phyloP scores from a whole-genome alignment of 2,329 filamentous ascomycete species.

The Trichoderma koningii region DNA sequence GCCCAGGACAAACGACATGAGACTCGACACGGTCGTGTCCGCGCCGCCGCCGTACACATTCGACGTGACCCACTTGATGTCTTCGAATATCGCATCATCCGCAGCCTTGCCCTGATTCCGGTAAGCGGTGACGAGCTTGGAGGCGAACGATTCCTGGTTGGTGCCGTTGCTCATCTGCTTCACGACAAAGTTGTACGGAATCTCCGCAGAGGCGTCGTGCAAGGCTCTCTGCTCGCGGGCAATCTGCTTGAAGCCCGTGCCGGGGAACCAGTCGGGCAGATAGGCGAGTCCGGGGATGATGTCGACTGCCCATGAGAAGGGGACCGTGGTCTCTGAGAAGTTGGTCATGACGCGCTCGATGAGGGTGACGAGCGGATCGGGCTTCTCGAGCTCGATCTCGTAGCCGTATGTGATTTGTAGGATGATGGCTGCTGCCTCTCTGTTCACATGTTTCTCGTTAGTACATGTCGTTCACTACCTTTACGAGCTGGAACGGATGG shows the following conservation, averaged over 20 bases:
- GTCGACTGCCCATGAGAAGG: constrained; percentile 2
- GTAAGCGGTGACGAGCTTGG: neutral
- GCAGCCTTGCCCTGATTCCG: neutral
- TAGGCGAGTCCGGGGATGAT: neutral
- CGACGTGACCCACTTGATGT: neutral
- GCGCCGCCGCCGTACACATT: neutral
- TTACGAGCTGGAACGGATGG: neutral
- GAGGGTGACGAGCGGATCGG: constrained; percentile 1
- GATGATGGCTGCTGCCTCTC: neutral
- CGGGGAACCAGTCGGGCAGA: constrained; percentile 16
- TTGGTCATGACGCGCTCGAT: neutral
- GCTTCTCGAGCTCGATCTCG: neutral
- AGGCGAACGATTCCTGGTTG: neutral
- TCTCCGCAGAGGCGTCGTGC: neutral
- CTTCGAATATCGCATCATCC: neutral
- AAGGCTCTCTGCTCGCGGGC: neutral
- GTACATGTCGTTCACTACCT: neutral
- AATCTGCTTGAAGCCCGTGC: neutral
- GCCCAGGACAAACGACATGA: neutral
- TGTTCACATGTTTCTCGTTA: neutral
- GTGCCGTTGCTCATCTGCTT: neutral
- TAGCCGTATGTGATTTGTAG: constrained; percentile 15
- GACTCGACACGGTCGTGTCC: neutral
- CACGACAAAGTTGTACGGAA: neutral
- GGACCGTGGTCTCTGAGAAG: neutral